Base-by-base conservation (phyloP, 768 basidiomycete genomes). In the Naganishia vaughanmartiniae region DNA sequence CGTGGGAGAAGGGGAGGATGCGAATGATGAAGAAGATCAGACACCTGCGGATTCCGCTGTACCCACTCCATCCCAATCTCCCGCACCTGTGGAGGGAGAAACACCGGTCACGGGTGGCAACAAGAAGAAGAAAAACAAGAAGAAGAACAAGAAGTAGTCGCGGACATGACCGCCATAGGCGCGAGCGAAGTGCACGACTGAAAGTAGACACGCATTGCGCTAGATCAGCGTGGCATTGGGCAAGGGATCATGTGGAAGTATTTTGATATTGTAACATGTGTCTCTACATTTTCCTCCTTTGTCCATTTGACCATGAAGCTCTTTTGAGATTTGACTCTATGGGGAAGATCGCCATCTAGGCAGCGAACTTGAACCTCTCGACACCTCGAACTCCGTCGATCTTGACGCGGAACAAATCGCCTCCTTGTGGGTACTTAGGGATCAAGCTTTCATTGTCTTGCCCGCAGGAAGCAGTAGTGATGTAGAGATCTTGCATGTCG, bases 351-450 rank as follows among this genome's bases (percentile, higher is more conserved):
- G 4, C 26, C 54, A n/a, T 24, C 65, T 66, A 66, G 12, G 31
- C 69, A 39, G 30, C 71, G 51, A 72, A 72, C 46, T 54, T 63
- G 53, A 45, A 63, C 67, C 71, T 72, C 42, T 72, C 71, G 48
- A 69, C 71, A 54, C 71, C 71, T 51, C 54, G 53, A 30, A 72
- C 48, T 4, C 71, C 71, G 21, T 68, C 67, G 15, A 72, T 69
- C 67, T 67, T 63, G 34, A 72, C 67, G 19, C 42, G 39, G 67
- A 72, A 72, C 45, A 72, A 54, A 46, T 72, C 71, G 17, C 71
- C 71, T 4, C 71, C 60, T 31, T 72, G 67, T 1, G 71, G 71
- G 24, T 54, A 72, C n/a, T 69, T 33, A 9, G 57, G 31, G 51
- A 54, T 36, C 39, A 56, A 26, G n/a, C 54, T 60, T 15, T 24